Conservation (phyloP, 2,329 filamentous ascomycete genomes). For the Verticillium longisporum region DNA sequence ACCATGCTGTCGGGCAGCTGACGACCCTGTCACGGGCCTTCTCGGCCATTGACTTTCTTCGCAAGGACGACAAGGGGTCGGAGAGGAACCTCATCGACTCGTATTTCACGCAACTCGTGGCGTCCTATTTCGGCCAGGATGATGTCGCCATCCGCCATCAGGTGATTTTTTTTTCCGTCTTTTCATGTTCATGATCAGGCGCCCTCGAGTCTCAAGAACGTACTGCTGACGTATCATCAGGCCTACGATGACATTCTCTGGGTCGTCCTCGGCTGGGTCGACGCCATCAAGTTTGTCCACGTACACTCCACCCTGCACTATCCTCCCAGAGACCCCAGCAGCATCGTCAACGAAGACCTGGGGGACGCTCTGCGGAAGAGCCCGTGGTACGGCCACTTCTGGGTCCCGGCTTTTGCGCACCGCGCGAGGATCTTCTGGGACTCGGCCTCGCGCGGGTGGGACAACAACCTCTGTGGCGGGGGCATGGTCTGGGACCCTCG, state of each 20-base stretch:
- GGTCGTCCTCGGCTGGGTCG: constrained; percentile 89
- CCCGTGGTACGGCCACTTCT: constrained; percentile 72
- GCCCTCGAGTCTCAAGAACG: neutral
- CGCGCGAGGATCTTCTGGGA: constrained; percentile 82
- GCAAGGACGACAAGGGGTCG: constrained; percentile 34
- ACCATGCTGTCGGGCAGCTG: constrained; percentile 70
- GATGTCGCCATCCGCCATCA: constrained; percentile 62
- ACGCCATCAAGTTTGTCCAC: constrained; percentile 69
- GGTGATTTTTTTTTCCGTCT: constrained; percentile 16
- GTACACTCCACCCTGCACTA: constrained; percentile 62
- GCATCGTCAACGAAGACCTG: constrained; percentile 14
- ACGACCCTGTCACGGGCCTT: constrained; percentile 62
- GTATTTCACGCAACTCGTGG: constrained; percentile 70
- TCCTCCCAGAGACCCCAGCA: constrained; percentile 16
- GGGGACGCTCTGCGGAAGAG: constrained; percentile 28
- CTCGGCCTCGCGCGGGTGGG: constrained; percentile 72
- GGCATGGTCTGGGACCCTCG: constrained; percentile 89
- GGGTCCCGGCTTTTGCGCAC: constrained; percentile 71
- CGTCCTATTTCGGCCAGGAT: constrained; percentile 85
- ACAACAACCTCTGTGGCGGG: constrained; percentile 70
- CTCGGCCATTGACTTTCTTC: constrained; percentile 23
- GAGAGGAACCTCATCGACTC: constrained; percentile 75
- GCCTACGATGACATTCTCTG: constrained; percentile 94
- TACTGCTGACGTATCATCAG: constrained; percentile 28
- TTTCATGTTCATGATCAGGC: too few relatives aligned